Evolutionary conservation across 352 stramenopile genomes (phyloP), one percentile per base, ranked within the genome.

Genomic region (Phytophthora cryptogea): DNA sequence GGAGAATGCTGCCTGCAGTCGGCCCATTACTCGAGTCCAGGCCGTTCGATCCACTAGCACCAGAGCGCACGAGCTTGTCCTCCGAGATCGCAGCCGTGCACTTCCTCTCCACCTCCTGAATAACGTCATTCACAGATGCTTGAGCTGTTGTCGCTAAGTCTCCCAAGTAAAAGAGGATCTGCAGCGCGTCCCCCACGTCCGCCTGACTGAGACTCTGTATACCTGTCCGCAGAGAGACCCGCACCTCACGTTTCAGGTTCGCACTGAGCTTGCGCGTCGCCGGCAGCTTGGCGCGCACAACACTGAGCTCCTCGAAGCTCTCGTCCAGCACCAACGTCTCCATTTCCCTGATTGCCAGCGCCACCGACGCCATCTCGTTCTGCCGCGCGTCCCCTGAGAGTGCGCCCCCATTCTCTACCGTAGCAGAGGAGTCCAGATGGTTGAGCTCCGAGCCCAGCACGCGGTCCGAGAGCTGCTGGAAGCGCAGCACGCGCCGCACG

Each of bases 101-200:
- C 30, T 87, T 78, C 23, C 77, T 74, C 55, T 95, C 86, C 0
- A 95, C 70, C 23, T 90, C 83, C 41, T 94, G 79, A 48, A 95
- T 88, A 54, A 92, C 81, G 11, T 89, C 85, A 65, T 94, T 94
- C 16, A 95, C 83, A 3, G 70, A 79, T 8, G 74, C 73, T 66
- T 95, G 83, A 20, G 89, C 85, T 27, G 71, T 88, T 16, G 87
- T 68, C 5, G 69, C 70, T 30, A 90, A 56, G 8, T 76, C 72
- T 33, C 83, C 85, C 2, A 94, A 65, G 42, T 90, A 92, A 28
- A 86, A 92, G 8, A 95, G 69, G 16, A 93, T 83, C 60, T 95
- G 81, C 37, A 95, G 69, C 26, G 84, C 78, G 41, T 91, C 83
- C 3, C 76, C 83, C 1, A 95, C 77, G 39, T 92, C 76, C 2